A percentile compares a stretch with the other conserved stretches of the same genome.
These are phyloP conservation scores for Thelonectria discophora DNA, from an alignment of 2,329 filamentous ascomycete species.

Conservation along the genomic window DNA sequence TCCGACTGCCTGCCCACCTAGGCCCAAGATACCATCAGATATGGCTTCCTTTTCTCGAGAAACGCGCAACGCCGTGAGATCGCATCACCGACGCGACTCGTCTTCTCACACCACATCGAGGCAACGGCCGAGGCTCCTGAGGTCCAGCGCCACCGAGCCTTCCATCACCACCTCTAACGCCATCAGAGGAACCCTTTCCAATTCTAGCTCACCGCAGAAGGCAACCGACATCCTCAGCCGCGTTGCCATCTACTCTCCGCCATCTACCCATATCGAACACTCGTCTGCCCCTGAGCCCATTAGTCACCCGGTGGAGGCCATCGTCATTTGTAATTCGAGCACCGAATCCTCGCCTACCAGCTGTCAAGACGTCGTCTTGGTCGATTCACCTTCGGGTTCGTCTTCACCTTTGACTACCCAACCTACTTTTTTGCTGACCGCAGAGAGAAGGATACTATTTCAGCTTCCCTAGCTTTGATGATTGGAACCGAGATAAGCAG, in stretches of 20 bases:
- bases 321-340: slow-evolving; percentile 36
- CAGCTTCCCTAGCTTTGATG: slow-evolving; percentile 78
- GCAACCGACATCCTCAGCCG: slow-evolving; percentile 65
- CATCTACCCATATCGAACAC: slow-evolving; percentile 31
- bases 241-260: slow-evolving; percentile 58
- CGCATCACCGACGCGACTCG: slow-evolving; percentile 41
- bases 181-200: slow-evolving; percentile 60
- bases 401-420: neutral
- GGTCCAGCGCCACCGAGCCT: slow-evolving; percentile 65
- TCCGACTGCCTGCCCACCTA: neutral
- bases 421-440: slow-evolving; percentile 24
- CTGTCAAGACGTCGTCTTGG: slow-evolving; percentile 37
- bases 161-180: slow-evolving; percentile 66
- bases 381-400: slow-evolving; percentile 43
- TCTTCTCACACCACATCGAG: slow-evolving; percentile 41
- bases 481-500: slow-evolving; percentile 61
- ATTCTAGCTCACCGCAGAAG: slow-evolving; percentile 57
- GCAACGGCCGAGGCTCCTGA: slow-evolving; percentile 62
- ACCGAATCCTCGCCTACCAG: slow-evolving; percentile 34
- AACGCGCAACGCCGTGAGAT: slow-evolving; percentile 37
- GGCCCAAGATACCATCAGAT: neutral
- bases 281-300: slow-evolving; percentile 30
- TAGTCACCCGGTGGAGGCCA: slow-evolving; percentile 35
- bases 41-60: slow-evolving; percentile 43
- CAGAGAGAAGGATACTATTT: slow-evolving; percentile 64